Evolutionary conservation across 2,329 filamentous ascomycete genomes (phyloP), one percentile per base, ranked within the genome.

Genomic region (Fusarium miscanthi): DNA sequence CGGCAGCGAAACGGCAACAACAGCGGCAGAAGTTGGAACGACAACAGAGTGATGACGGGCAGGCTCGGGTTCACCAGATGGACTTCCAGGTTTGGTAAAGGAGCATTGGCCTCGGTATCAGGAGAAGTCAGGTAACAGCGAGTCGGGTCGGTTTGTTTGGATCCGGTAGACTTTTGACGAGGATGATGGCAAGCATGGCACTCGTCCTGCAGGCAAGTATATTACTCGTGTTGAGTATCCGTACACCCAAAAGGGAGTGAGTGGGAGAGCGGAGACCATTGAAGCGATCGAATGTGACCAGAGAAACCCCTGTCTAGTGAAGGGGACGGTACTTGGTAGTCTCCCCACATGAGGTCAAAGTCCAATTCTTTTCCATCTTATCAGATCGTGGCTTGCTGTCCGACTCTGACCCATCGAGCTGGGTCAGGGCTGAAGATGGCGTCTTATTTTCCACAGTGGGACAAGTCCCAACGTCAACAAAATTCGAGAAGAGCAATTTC

Each of bases 31-130:
- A 58, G 46, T 40, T 72, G 45, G 67, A 72, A 13, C 53, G 54
- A 23, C 69, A 73, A 25, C 65, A 69, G 30, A 64, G 65, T 35
- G 61, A 77, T 27, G 68, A 73, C 49, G 68, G 74, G 45, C 75
- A 71, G 46, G 54, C 68, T 65, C 74, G 65, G 62, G 68, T 70
- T 17, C 73, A 74, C 35, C 73, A 75, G 51, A 68, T 76, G 74
- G 73, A 77, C 59, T 77, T 77, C 63, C 71, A 63, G 42, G 76
- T 77, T 42, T 77, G 75, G 76, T 77, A 63, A 64, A 52, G 53
- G 46, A 33, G 27, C 9, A 30, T 49, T 42, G 56, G 61, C 54
- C 38, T 56, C 54, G 30, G 59, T 49, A 59, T 64, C 52, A 53
- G 45, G 56, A 62, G 33, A 61, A 59, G 31, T 48, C 46, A 53